Evolutionary conservation across 257 asterid genomes (phyloP), one percentile per base, ranked within the genome.

Genomic region (Salvia miltiorrhiza): DNA sequence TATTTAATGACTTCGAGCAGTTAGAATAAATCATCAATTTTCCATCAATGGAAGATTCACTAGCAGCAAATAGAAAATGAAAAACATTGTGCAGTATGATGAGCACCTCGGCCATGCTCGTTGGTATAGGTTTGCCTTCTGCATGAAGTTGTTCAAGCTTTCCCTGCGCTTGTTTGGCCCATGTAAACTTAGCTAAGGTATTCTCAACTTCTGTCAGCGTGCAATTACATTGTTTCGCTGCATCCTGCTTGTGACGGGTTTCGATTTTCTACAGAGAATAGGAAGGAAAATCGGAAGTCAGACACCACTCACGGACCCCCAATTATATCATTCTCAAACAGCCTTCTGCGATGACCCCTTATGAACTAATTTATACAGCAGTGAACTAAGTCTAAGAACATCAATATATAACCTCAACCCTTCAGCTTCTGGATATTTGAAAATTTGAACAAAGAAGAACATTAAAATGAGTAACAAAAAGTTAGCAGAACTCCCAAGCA

Each of bases 81-180:
- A 16, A 60, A 62, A 43, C 48, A 55, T 4, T 55, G 55, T 16
- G 69, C 70, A 39, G 1, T 28, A 7, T 26, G 75, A 69, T 59
- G 62, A 63, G 54, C 84, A 92, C 96, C 97, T 93, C 97, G 0
- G 83, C 85, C 84, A 88, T 52, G 78, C 79, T 90, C 86, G 80
- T 93, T 12, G 98, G 98, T 81, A 90, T 71, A 44, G 96, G 97
- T 74, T 93, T 92, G 64, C 98, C 96, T 63, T 92, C 95, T 52
- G 76, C 85, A 71, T 92, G 76, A 50, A 92, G 79, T 85, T 83
- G 80, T 74, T 82, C 90, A 55, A 87, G 19, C 84, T 89, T 92
- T 52, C 32, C 52, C 67, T 92, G 92, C 33, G 98, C 98, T 70
- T 77, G 82, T 82, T 87, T 92, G 20, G 96, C 96, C 98, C 98